Evolutionary conservation across 225 moss, liverwort and hornwort genomes (phyloP).

Genomic region (Pseudoscleropodium purum): DNA sequence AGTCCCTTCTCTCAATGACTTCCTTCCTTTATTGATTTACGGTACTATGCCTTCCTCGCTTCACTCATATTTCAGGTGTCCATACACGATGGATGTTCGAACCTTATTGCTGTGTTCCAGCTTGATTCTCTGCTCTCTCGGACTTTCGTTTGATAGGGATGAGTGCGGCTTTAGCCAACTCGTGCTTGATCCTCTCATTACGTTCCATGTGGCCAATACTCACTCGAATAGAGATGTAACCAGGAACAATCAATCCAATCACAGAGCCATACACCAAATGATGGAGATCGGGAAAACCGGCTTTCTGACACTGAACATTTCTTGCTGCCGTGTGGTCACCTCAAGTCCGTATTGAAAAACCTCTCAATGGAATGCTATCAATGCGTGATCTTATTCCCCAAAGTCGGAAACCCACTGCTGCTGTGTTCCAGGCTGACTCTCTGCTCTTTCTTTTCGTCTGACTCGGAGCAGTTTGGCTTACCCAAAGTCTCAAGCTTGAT

Average conservation of each 20-base stretch:
- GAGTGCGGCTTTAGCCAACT: not conserved
- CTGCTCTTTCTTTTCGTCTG: not conserved
- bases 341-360: not conserved
- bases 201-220: not conserved
- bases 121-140: no score
- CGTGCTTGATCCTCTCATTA: not conserved
- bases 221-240: not conserved
- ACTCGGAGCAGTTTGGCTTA: slow-evolving; percentile 2
- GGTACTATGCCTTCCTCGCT: no score
- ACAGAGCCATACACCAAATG: not conserved
- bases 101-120: not conserved
- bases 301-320: not conserved
- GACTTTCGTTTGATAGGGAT: not conserved
- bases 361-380: not conserved
- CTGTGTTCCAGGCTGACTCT: not conserved
- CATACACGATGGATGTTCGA: no score
- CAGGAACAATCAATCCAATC: not conserved
- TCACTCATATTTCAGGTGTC: not conserved
- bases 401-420: not conserved
- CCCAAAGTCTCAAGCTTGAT: not conserved
- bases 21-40: not conserved
- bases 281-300: not conserved
- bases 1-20: not conserved
- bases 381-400: not conserved
- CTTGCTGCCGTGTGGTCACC: not conserved